Evolutionary conservation across 306 rosid species (phyloP), one percentile per base, ranked within the genome.

Genomic region (Cicer chorassanicum): DNA sequence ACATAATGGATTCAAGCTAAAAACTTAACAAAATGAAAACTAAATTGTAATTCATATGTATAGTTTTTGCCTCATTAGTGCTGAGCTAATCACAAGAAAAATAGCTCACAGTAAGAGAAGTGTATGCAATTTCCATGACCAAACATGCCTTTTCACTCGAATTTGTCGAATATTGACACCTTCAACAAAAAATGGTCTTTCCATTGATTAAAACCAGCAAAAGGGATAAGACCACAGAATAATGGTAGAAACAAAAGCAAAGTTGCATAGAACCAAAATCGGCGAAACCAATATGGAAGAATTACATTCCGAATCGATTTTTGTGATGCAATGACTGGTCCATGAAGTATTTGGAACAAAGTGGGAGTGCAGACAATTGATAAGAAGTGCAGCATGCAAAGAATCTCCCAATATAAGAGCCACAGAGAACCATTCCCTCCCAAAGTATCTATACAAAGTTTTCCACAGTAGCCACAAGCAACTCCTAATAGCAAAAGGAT

Each of bases 381-480:
- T 13, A 88, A 55, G 85, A 92, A 88, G 66, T 92, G 93, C 50
- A 92, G 39, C 13, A 75, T 21, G 76, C 97, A 92, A 1, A 92
- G 70, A 9, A 59, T 77, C 81, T 88, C 93, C 93, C 96, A 90
- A 63, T 72, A 84, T 38, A 89, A 3, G 24, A 90, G 88, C 97
- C 97, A 92, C 34, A 68, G 59, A 50, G 62, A 81, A 36, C 97
- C 93, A 36, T 68, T 88, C 69, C 97, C 97, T 77, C 97, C 97
- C 81, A 90, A 44, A 19, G 93, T 82, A 70, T 85, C 92, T 6
- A 92, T 79, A 74, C 96, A 92, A 13, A 87, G 73, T 85, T 88
- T 92, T 63, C 97, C 98, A 0, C 84, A 86, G n/a, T 70, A 78
- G 79, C 98, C 97, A 63, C 97, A 94, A 60, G 29, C 82, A 44